Conservation (phyloP, 2,329 filamentous ascomycete genomes). For the Alternaria triticina region DNA sequence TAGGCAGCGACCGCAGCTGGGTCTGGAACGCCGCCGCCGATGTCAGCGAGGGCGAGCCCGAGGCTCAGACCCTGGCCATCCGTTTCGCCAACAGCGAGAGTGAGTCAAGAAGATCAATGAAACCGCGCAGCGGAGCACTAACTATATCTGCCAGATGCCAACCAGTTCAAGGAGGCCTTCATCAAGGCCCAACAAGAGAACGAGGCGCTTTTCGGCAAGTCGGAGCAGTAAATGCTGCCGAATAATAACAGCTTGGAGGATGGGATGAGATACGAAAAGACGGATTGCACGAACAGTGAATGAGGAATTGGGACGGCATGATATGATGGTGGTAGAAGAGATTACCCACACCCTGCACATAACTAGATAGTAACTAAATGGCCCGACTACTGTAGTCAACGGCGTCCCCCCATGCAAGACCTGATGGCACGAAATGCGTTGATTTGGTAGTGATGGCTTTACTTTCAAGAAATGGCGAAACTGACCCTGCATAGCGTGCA, state of each 20-base stretch:
- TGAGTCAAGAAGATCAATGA: slow-evolving; percentile 59
- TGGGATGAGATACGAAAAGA: slow-evolving; percentile 14
- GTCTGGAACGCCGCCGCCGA: slow-evolving; percentile 98
- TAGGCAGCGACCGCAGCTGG: slow-evolving; percentile 97
- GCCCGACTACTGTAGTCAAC: slow-evolving; percentile 30
- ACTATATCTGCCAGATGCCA: slow-evolving; percentile 71
- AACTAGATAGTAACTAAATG: slow-evolving; percentile 44
- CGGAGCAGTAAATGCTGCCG: slow-evolving; percentile 51
- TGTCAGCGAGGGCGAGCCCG: slow-evolving; percentile 96
- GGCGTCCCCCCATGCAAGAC: slow-evolving; percentile 17
- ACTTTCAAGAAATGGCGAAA: neutral
- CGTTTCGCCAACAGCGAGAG: slow-evolving; percentile 98
- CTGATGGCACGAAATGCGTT: neutral
- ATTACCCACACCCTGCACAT: slow-evolving; percentile 43
- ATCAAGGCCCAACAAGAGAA: slow-evolving; percentile 97
- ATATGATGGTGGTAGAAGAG: slow-evolving; percentile 38
- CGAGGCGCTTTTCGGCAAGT: slow-evolving; percentile 74
- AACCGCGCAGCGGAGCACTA: slow-evolving; percentile 31
- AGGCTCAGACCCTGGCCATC: slow-evolving; percentile 94
- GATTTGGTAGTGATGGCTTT: neutral
- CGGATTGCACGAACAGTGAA: slow-evolving; percentile 38
- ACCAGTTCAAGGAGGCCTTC: slow-evolving; percentile 96
- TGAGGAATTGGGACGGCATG: slow-evolving; percentile 33
- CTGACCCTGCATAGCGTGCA: neutral
- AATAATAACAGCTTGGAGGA: slow-evolving; percentile 14